phyloP scores from a whole-genome alignment of 2,329 filamentous ascomycete genomes.

The Phaeosphaeria sp. region DNA sequence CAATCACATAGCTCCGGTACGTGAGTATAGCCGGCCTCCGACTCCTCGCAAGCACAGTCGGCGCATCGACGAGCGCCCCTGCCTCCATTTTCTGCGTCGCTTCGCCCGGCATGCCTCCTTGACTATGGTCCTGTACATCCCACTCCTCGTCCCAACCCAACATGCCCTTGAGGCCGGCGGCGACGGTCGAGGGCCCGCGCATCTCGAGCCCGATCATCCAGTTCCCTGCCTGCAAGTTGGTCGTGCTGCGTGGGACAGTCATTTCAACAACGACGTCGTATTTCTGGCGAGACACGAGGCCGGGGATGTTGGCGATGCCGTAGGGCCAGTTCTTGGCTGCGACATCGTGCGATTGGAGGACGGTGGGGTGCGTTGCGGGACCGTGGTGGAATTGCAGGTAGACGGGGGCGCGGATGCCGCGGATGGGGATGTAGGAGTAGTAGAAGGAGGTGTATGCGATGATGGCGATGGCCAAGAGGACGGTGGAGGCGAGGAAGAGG shows the following conservation, averaged over 20 bases:
- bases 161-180: slow-evolving; percentile 19
- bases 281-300: slow-evolving; percentile 67
- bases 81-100: slow-evolving; percentile 12
- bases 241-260: slow-evolving; percentile 76
- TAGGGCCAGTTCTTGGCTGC: slow-evolving; percentile 51
- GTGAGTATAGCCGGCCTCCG: slow-evolving; percentile 75
- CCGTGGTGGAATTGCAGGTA: slow-evolving; percentile 68
- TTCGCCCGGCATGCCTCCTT: slow-evolving; percentile 13
- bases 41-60: slow-evolving; percentile 3
- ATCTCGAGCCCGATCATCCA: slow-evolving; percentile 91
- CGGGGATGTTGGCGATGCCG: slow-evolving; percentile 57
- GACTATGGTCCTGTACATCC: slow-evolving; percentile 21
- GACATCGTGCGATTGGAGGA: neutral
- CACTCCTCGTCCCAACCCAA: slow-evolving; percentile 44
- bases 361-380: slow-evolving; percentile 12
- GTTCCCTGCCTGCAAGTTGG: slow-evolving; percentile 81
- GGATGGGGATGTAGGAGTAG: slow-evolving; percentile 70
- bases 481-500: slow-evolving; percentile 58
- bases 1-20: slow-evolving; percentile 66
- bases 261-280: slow-evolving; percentile 85
- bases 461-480: slow-evolving; percentile 64
- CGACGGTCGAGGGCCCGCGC: slow-evolving; percentile 47
- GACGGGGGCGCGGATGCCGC: slow-evolving; percentile 66
- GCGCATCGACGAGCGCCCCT: neutral
- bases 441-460: slow-evolving; percentile 72